Percentiles rank a stretch among this genome's conserved stretches.
These are phyloP conservation scores for Neoascochyta sp. DNA, from an alignment of 2,329 filamentous ascomycete genomes.

Conservation along the genomic window DNA sequence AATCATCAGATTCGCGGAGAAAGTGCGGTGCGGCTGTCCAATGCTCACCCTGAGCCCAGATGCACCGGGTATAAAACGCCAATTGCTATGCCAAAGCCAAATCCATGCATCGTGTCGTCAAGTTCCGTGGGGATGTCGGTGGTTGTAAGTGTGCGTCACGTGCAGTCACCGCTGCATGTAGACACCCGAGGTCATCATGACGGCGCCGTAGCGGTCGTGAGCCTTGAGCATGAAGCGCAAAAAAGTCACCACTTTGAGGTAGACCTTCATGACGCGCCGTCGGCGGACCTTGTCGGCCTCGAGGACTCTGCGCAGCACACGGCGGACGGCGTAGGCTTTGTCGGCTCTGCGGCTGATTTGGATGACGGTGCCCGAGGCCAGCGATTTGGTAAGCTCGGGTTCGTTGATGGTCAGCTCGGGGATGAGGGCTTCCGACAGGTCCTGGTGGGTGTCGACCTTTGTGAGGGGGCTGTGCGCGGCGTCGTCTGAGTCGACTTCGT, in stretches of 20 bases:
- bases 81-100: background rate
- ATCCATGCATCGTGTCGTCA: background rate
- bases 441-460: slow-evolving; percentile 10
- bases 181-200: slow-evolving; percentile 25
- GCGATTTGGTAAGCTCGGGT: slow-evolving; percentile 16
- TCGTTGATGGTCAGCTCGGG: slow-evolving; percentile 17
- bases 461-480: slow-evolving; percentile 9
- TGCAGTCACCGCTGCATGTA: slow-evolving; percentile 24
- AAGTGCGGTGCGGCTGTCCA: too few species aligned
- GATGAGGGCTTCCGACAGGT: slow-evolving; percentile 15
- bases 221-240: slow-evolving; percentile 21
- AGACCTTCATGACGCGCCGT: slow-evolving; percentile 16
- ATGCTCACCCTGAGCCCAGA: too few species aligned
- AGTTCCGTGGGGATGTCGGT: too few species aligned
- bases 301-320: slow-evolving; percentile 19
- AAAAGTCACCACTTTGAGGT: slow-evolving; percentile 24
- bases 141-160: too few species aligned
- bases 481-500: slow-evolving; percentile 11
- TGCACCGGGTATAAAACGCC: background rate
- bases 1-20: too few species aligned
- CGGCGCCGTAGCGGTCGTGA: slow-evolving; percentile 23
- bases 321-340: slow-evolving; percentile 15
- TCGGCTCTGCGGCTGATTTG: slow-evolving; percentile 15
- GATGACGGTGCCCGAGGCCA: slow-evolving; percentile 19
- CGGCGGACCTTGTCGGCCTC: slow-evolving; percentile 22